Evolutionary conservation across 1,139 yeast species (phyloP), one percentile per base, ranked within the genome.

Genomic region (Pichia sp.): DNA sequence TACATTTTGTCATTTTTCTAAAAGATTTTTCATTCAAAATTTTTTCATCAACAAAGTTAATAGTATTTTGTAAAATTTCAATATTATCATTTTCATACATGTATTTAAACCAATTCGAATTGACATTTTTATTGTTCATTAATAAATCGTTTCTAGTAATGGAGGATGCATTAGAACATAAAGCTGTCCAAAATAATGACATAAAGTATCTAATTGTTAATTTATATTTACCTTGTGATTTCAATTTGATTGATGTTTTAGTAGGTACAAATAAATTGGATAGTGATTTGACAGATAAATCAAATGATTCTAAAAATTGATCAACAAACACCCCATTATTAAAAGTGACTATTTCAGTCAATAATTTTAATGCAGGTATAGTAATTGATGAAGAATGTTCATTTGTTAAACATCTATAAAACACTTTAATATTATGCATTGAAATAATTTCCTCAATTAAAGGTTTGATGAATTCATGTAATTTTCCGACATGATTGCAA

Each of bases 1-100:
- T 81, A 59, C 89, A 79, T 65, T 90, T 91, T 1, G 90, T 79
- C 53, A 84, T 73, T 61, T 83, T 84, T 58, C 81, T 79, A 62
- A 83, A 85, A 18, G 79, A 73, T 1, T 73, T 64, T 60, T 91
- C 97, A 34, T 69, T 66, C 42, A 89, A 64, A 2, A 91, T 75
- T 34, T 72, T 71, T 1, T 70, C 62, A 18, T 74, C 78, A 51
- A 89, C 69, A 36, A 81, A 74, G 0, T 68, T 64, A 3, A 89
- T 55, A 0, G 84, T 71, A 30, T 63, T 59, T 0, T 58, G 56
- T 30, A 83, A 68, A 1, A 76, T 57, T 9, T 73, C 75, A 5
- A 69, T 64, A 9, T 83, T 73, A 60, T 84, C 90, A 58, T 78
- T 72, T n/a, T 77, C 75, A 19, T 69, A 64, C 58, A 87, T 65